phyloP scores from a whole-genome alignment of 148 eudicot genomes.

The Spergularia marina region DNA sequence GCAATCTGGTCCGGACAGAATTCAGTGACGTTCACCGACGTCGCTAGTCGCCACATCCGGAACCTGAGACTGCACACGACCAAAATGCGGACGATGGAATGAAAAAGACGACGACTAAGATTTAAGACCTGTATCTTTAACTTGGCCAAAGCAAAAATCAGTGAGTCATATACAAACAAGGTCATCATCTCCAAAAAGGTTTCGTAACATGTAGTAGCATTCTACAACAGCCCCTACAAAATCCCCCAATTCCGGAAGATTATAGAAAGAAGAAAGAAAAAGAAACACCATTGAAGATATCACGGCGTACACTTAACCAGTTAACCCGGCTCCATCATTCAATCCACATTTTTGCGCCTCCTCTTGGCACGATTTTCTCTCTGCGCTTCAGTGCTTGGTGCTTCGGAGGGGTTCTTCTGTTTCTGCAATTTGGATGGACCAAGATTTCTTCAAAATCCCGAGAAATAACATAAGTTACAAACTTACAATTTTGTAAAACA shows the following conservation, averaged over 20 bases:
- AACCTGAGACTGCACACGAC: too few relatives aligned
- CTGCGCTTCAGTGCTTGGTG: slow-evolving; percentile 27
- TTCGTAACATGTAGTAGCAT: neutral
- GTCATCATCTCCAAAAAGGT: neutral
- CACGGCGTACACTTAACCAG: neutral
- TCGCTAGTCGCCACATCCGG: too few relatives aligned
- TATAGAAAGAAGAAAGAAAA: neutral
- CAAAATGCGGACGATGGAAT: too few relatives aligned
- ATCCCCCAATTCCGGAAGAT: neutral
- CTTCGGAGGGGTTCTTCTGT: slow-evolving; percentile 15
- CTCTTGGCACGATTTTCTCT: slow-evolving; percentile 52
- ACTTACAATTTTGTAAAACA: neutral
- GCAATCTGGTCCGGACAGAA: too few relatives aligned
- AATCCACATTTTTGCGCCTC: slow-evolving; percentile 42
- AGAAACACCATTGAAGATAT: neutral
- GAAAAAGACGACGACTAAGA: too few relatives aligned
- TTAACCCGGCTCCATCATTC: neutral
- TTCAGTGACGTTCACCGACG: too few relatives aligned
- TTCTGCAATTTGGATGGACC: slow-evolving; percentile 32
- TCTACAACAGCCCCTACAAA: neutral
- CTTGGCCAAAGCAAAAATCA: neutral
- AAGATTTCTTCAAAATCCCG: slow-evolving; percentile 1
- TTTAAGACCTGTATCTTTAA: too few relatives aligned
- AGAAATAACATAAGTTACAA: neutral
- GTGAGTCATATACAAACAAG: neutral